Conservation (phyloP, 176 grass and related monocot genomes). For the Secale cereale region DNA sequence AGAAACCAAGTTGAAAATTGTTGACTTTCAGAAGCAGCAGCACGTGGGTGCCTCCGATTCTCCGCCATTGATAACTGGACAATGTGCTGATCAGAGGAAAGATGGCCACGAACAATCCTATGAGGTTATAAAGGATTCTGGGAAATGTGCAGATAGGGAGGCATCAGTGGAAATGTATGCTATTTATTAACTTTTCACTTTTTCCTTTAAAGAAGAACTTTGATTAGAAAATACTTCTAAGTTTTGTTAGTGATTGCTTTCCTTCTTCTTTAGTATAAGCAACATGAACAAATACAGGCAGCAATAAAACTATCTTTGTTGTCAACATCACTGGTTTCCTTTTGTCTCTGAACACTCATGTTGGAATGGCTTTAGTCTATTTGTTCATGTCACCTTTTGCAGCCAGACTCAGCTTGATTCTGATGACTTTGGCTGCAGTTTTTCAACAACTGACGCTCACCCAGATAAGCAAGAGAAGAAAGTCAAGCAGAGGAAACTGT, state of each 20-base stretch:
- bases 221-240: neutral
- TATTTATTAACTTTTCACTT: neutral
- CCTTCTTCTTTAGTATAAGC: neutral
- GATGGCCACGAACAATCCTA: neutral
- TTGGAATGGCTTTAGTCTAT: neutral
- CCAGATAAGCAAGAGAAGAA: constrained; percentile 65
- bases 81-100: constrained; percentile 46
- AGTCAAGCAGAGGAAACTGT: constrained; percentile 64
- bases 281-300: neutral
- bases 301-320: neutral
- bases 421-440: constrained; percentile 43
- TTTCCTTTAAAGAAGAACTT: neutral
- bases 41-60: neutral
- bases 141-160: constrained; percentile 41
- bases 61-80: neutral
- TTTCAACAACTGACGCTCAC: constrained; percentile 37
- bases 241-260: neutral
- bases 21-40: neutral
- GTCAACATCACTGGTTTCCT: neutral
- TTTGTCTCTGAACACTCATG: neutral
- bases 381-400: constrained; percentile 30
- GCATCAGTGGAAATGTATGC: constrained; percentile 56
- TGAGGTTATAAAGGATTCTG: neutral
- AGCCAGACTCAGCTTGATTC: constrained; percentile 46
- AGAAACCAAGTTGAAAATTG: neutral